phyloP scores from a whole-genome alignment of 257 asterid species.

The Petunia axillaris region DNA sequence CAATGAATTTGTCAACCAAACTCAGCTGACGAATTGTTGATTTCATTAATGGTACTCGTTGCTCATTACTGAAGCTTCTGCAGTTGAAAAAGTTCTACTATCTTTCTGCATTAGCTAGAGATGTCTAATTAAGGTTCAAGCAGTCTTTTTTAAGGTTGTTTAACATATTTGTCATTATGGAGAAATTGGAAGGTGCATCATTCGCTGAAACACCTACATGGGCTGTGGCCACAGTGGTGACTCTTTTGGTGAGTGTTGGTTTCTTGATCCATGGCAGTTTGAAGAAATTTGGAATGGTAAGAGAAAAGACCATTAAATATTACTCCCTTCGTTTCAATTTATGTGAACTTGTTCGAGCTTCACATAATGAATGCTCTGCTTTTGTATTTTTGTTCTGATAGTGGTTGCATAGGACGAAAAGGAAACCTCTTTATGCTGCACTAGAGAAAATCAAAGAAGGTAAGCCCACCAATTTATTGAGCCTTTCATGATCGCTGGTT shows the following conservation, averaged over 20 bases:
- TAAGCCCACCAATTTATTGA: conserved; percentile 28
- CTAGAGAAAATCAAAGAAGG: conserved; percentile 92
- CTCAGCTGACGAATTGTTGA: conserved; percentile 11
- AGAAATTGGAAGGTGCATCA: conserved; percentile 39
- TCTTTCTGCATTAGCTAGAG: not conserved
- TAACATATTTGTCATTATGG: conserved; percentile 27
- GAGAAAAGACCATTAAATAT: not conserved
- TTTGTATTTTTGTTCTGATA: conserved; percentile 36
- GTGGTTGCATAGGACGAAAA: conserved; percentile 85
- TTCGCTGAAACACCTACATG: conserved; percentile 52
- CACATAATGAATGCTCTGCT: conserved; percentile 6
- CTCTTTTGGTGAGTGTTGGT: conserved; percentile 42
- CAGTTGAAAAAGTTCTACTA: not conserved
- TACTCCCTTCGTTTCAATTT: not conserved
- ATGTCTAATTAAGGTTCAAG: not conserved
- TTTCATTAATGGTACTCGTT: conserved; percentile 27
- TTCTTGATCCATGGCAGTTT: conserved; percentile 43
- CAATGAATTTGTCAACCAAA: conserved; percentile 13
- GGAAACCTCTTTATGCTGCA: conserved; percentile 83
- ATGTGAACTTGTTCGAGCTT: not conserved
- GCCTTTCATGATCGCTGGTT: not conserved
- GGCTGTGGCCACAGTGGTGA: conserved; percentile 50
- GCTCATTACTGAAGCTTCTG: not conserved
- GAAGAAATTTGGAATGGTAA: conserved; percentile 43
- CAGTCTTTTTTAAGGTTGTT: not conserved